Conservation (phyloP, 305 asterid species). For the Fraxinus albicans region DNA sequence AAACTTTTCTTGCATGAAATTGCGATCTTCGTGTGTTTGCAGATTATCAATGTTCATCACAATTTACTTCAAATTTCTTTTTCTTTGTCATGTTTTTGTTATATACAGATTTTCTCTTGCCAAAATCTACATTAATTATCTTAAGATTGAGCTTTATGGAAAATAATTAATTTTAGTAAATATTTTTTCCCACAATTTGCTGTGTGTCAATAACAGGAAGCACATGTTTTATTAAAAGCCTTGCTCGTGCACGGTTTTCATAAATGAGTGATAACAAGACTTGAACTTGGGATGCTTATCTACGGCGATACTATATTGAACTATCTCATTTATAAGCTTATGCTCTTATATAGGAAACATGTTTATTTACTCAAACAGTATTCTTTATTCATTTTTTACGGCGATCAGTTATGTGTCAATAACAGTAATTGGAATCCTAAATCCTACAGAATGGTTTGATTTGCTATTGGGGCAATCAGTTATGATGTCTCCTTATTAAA, state of each 20-base stretch:
- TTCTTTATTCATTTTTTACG: not conserved
- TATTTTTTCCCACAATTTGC: not conserved
- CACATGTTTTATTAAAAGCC: not conserved
- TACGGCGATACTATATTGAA: not conserved
- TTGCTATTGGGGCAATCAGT: conserved; percentile 10
- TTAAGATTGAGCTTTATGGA: not conserved
- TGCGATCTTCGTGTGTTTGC: not conserved
- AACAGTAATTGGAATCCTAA: not conserved
- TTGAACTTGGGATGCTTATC: not conserved
- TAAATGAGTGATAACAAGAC: not conserved
- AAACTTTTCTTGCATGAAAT: not conserved
- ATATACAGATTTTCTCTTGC: not conserved
- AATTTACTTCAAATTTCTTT: not conserved
- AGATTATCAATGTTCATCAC: not conserved
- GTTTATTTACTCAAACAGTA: not conserved
- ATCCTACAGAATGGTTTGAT: not conserved
- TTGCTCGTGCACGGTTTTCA: not conserved
- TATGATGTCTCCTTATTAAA: not conserved
- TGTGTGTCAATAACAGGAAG: not conserved
- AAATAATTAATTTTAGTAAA: not conserved
- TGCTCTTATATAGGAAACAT: not conserved
- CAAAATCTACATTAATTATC: not conserved
- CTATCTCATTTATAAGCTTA: not conserved
- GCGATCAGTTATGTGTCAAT: not conserved
- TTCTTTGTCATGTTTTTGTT: not conserved